Evolutionary conservation across 208 protist species (phyloP).

Genomic region (Blastocrithidia nonstop): DNA sequence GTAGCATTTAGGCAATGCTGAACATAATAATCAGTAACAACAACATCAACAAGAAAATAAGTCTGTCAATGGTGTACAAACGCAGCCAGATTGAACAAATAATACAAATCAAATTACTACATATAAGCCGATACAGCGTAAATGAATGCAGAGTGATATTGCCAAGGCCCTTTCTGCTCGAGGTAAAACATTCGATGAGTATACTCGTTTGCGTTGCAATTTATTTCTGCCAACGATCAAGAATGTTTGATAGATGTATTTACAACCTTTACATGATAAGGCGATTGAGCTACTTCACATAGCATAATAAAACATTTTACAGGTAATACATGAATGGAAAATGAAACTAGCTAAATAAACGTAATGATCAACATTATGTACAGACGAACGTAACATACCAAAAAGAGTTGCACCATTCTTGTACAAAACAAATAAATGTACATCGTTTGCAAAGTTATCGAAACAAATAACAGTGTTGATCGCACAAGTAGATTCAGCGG

Average conservation of each 20-base stretch:
- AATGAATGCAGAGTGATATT: too few species aligned
- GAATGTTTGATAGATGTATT: constrained; percentile 32
- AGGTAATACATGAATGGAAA: constrained; percentile 2
- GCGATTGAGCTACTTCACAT: constrained; percentile 24
- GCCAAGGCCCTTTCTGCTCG: background rate
- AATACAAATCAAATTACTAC: too few species aligned
- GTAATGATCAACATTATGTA: background rate
- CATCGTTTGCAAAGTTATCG: background rate
- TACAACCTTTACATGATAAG: constrained; percentile 22
- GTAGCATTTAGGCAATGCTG: too few species aligned
- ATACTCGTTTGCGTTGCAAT: constrained; percentile 7
- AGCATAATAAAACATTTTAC: constrained; percentile 19
- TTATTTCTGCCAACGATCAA: constrained; percentile 30
- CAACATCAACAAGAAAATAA: background rate
- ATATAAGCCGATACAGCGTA: too few species aligned
- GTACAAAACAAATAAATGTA: background rate
- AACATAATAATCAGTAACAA: too few species aligned
- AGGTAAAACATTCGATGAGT: background rate
- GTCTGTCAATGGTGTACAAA: background rate
- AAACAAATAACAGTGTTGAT: constrained; percentile 3
- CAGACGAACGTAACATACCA: background rate
- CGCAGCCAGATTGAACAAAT: too few species aligned
- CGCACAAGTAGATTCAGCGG: constrained; percentile 11
- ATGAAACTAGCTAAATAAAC: background rate
- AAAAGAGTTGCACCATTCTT: background rate